Conservation (phyloP, 2,329 filamentous ascomycete species). For the Calonectria crousiana region DNA sequence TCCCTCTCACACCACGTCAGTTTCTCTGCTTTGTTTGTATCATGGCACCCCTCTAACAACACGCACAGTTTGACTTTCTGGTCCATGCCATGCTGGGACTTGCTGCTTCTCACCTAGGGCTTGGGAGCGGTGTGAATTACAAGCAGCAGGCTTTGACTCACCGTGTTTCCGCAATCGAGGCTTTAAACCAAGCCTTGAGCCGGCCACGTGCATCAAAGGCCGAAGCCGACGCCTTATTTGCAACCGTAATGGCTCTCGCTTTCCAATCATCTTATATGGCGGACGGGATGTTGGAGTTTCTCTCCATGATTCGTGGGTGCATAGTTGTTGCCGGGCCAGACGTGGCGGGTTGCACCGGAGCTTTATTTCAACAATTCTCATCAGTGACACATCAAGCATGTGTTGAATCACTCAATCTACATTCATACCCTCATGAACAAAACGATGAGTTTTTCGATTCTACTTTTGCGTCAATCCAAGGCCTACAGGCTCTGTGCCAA, state of each 20-base stretch:
- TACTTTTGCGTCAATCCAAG: conserved; percentile 1
- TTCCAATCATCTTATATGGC: conserved; percentile 52
- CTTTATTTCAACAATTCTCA: conserved; percentile 21
- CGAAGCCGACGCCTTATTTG: conserved; percentile 52
- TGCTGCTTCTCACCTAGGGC: conserved; percentile 49
- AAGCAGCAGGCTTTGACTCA: conserved; percentile 46
- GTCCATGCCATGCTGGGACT: conserved; percentile 53
- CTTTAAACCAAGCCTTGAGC: conserved; percentile 45
- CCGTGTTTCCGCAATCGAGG: conserved; percentile 48
- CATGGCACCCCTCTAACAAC: background rate
- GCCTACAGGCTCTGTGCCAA: conserved; percentile 18
- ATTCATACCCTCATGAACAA: background rate
- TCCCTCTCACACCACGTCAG: conserved; percentile 49
- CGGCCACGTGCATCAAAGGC: conserved; percentile 39
- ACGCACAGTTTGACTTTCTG: conserved; percentile 50
- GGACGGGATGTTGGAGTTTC: conserved; percentile 52
- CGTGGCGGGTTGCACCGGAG: conserved; percentile 15
- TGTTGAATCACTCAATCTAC: background rate
- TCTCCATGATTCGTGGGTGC: conserved; percentile 49
- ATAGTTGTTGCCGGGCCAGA: conserved; percentile 21
- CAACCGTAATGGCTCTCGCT: conserved; percentile 47
- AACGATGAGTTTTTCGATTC: background rate
- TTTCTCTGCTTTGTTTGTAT: background rate
- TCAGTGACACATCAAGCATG: conserved; percentile 12
- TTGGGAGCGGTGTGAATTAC: conserved; percentile 36